phyloP scores from a whole-genome alignment of 2,329 filamentous ascomycete species.

The Cercospora sp. region DNA sequence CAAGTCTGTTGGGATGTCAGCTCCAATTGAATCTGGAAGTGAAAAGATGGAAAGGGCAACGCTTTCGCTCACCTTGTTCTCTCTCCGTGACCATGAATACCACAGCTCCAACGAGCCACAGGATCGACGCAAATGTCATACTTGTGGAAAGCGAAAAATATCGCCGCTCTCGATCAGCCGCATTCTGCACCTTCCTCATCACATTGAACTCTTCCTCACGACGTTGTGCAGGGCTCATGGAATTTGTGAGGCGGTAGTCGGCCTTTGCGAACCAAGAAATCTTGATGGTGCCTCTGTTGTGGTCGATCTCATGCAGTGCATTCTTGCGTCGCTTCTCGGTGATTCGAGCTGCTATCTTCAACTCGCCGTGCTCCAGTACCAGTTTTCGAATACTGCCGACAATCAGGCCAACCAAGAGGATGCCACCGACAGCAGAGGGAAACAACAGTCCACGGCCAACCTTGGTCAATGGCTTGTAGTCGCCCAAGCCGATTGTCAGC shows the following conservation, averaged over 20 bases:
- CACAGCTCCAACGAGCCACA: constrained; percentile 54
- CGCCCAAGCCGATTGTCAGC: constrained; percentile 57
- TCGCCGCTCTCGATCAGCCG: constrained; percentile 44
- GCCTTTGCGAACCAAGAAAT: constrained; percentile 46
- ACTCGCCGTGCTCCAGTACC: constrained; percentile 53
- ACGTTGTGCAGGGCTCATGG: constrained; percentile 41
- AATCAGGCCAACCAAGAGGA: constrained; percentile 57
- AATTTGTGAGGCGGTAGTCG: constrained; percentile 46
- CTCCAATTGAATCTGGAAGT: neutral
- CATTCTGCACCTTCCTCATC: constrained; percentile 50
- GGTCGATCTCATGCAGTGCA: constrained; percentile 44
- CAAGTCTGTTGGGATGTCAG: constrained; percentile 39
- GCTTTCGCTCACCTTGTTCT: constrained; percentile 36
- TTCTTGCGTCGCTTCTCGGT: constrained; percentile 51
- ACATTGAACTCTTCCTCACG: constrained; percentile 54
- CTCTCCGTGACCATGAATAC: constrained; percentile 53
- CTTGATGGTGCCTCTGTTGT: constrained; percentile 45
- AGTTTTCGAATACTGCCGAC: constrained; percentile 55
- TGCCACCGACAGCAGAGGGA: constrained; percentile 57
- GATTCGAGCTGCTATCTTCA: constrained; percentile 54
- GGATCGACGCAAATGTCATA: constrained; percentile 41
- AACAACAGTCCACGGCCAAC: constrained; percentile 54
- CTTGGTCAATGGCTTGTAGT: constrained; percentile 52
- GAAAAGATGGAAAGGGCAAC: neutral
- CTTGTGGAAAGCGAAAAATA: constrained; percentile 46